Base-by-base conservation (phyloP, 345 rosid species). In the Citropsis articulata region DNA sequence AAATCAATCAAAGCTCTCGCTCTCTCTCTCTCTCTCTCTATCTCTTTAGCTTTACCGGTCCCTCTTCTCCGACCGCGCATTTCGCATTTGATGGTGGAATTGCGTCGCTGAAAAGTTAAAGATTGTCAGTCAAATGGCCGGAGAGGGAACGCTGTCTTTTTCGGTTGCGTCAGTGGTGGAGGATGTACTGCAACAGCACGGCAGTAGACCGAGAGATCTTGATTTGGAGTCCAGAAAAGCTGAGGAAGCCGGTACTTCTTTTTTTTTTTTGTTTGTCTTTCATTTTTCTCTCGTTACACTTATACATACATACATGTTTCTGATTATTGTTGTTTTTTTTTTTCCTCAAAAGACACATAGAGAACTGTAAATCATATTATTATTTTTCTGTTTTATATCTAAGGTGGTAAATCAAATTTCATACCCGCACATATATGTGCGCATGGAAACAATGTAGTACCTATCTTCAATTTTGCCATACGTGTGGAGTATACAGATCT, bases 141-240 rank as follows among this genome's bases (percentile, higher is more conserved):
- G 79, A 70, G 79, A 67, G 61, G 87, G 67, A 73, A 63, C 72
- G 72, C 66, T 86, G 82, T 77, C 84, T 57, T 83, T 88, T 78
- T 83, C 87, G 24, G 83, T 84, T 73, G 87, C 85, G 69, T 79
- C 86, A 9, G 82, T 87, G 66, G 86, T 87, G 77, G 88, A 87
- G 78, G 86, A 87, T 75, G 88, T 84, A 1, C 81, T 87, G 76
- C 87, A 87, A 61, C 90, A 87, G 66, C 89, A 85, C 78, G 90
- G 90, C 1, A 77, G 56, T 69, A 77, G 82, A 28, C 63, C 59
- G 22, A 69, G 75, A 69, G 86, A 81, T 77, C 85, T 87, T 75
- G 90, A 85, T 83, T 83, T 87, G 66, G 86, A 81, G 53, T 85
- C 88, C 38, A 77, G 90, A 67, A 83, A 76, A 79, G 86, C 87